Evolutionary conservation across 208 protist genomes (phyloP).

Genomic region (Leptomonas seymouri): DNA sequence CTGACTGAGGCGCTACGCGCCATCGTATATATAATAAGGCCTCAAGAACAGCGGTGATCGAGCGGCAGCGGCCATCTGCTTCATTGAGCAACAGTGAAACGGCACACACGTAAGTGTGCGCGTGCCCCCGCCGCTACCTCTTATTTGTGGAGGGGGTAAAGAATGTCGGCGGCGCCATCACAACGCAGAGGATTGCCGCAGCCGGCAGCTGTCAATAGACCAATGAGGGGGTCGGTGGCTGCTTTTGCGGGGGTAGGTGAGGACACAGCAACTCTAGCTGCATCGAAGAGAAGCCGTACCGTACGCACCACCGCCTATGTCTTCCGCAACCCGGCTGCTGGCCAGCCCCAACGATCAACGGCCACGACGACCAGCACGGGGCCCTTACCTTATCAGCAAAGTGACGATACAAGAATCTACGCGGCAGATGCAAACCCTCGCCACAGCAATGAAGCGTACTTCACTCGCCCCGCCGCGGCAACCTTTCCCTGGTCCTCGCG

Average conservation of each 20-base stretch:
- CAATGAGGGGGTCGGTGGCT: neutral
- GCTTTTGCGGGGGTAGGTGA: neutral
- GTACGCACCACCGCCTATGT: neutral
- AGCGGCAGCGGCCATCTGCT: too few species aligned
- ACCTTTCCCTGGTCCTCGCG: constrained; percentile 12
- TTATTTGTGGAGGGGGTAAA: neutral
- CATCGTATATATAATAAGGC: too few species aligned
- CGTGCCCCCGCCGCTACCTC: neutral
- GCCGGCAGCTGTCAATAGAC: neutral
- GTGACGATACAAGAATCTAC: neutral
- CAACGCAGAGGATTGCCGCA: constrained; percentile 2
- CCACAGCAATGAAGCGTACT: neutral
- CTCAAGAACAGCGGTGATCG: too few species aligned
- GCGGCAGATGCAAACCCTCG: neutral
- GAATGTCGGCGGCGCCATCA: constrained; percentile 4
- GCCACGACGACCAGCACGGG: neutral
- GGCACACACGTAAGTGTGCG: neutral
- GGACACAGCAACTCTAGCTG: too few species aligned
- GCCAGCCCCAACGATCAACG: neutral
- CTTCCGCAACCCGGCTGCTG: neutral
- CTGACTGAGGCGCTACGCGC: too few species aligned
- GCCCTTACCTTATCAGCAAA: neutral
- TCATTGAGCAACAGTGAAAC: too few species aligned
- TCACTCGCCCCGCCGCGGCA: constrained; percentile 1
- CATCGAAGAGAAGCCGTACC: neutral